These are phyloP conservation scores for Penicillium sp. DNA, from an alignment of 2,329 filamentous ascomycete genomes.

Conservation along the genomic window DNA sequence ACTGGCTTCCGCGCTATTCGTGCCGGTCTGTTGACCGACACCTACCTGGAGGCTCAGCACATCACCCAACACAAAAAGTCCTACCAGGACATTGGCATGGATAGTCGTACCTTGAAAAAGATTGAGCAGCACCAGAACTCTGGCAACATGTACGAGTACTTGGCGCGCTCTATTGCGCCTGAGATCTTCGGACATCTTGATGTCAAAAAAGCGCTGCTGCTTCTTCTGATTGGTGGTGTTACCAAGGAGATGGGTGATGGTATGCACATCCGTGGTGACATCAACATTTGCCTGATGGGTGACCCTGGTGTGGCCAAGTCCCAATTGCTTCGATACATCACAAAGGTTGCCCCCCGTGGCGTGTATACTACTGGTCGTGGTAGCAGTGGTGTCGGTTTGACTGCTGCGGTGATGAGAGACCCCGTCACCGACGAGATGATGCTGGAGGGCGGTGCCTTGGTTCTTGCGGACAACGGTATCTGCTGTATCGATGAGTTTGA, in stretches of 20 bases:
- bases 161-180: conserved; percentile 93
- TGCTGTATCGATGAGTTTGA: conserved; percentile 86
- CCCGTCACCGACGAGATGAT: conserved; percentile 79
- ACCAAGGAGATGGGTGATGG: conserved; percentile 96
- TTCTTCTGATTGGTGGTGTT: conserved; percentile 93
- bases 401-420: conserved; percentile 77
- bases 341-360: conserved; percentile 92
- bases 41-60: conserved; percentile 92
- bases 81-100: conserved; percentile 87
- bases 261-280: conserved; percentile 98
- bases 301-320: conserved; percentile 99
- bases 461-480: conserved; percentile 77
- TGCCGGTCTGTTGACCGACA: conserved; percentile 94
- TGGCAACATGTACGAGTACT: conserved; percentile 92
- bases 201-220: conserved; percentile 95
- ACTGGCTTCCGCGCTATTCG: conserved; percentile 98
- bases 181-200: conserved; percentile 97
- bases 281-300: conserved; percentile 99
- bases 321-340: conserved; percentile 96
- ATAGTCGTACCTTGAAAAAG: conserved; percentile 74
- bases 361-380: conserved; percentile 82
- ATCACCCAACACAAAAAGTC: conserved; percentile 97
- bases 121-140: conserved; percentile 84
- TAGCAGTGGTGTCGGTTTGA: conserved; percentile 78
- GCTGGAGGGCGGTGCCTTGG: conserved; percentile 75